A percentile compares a stretch with the other conserved stretches of the same genome.
Conservation (phyloP, 495 filamentous ascomycete species). For the Xylaria flabelliformis region DNA sequence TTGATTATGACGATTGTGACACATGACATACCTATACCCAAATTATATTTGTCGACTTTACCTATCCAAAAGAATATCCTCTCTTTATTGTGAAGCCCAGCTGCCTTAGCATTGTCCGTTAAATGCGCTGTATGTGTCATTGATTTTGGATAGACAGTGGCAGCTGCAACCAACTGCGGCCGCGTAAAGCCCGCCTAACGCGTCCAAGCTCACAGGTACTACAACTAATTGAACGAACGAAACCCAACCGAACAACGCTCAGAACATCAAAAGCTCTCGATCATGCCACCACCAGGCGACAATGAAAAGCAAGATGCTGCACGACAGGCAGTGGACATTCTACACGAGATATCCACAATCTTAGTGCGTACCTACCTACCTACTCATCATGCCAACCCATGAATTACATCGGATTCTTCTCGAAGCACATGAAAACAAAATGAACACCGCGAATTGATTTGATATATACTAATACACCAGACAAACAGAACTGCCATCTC, state of each 20-base stretch:
- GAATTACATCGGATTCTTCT: neutral
- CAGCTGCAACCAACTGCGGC: slow-evolving; percentile 24
- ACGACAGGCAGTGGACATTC: slow-evolving; percentile 93
- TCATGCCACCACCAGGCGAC: slow-evolving; percentile 38
- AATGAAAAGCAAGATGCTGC: slow-evolving; percentile 85
- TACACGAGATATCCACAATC: slow-evolving; percentile 90
- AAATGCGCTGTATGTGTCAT: neutral
- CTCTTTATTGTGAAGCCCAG: neutral
- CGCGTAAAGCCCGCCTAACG: neutral
- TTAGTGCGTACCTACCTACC: slow-evolving; percentile 60
- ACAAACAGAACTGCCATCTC: slow-evolving; percentile 86
- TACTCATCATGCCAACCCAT: neutral
- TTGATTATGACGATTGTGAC: slow-evolving; percentile 14
- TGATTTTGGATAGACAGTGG: neutral
- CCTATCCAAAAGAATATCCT: neutral
- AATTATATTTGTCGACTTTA: slow-evolving; percentile 5
- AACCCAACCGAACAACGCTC: neutral
- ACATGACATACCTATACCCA: slow-evolving; percentile 29
- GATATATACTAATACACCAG: neutral
- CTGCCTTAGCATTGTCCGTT: neutral
- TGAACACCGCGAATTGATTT: neutral
- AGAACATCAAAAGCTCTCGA: slow-evolving; percentile 20
- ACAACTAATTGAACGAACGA: neutral
- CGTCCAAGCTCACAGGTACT: neutral
- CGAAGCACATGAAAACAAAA: neutral